Evolutionary conservation across 495 filamentous ascomycete species (phyloP), one percentile per base, ranked within the genome.

Genomic region (Aspergillus sclerotiicarbonarius): DNA sequence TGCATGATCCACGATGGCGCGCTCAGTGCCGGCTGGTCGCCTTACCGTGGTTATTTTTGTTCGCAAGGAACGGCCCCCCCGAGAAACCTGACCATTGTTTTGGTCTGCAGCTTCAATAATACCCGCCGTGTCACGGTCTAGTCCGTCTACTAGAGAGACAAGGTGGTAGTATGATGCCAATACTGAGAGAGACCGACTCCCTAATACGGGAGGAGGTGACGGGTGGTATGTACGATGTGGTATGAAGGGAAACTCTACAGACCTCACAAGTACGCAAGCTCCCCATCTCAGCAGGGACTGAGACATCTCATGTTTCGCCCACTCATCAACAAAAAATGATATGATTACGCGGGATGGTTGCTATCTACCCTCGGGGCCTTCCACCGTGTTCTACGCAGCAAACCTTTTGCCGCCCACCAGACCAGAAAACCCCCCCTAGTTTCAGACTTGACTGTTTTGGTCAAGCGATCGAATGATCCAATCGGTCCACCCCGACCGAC

Each of bases 1-100:
- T 37, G 54, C 32, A 47, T 25, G 25, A 25, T 25, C 25, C 25
- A 25, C 25, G 25, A 25, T 25, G 33, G 33, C 33, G 33, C 13
- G 33, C 33, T 7, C 30, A 20, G 20, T 31, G 41, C 44, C 20
- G 41, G 47, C 33, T 43, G 54, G 53, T 44, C 32, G 48, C 59
- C 43, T 53, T 15, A 8, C 19, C 19, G 45, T 43, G 37, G 50
- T 57, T 62, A 58, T 62, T 62, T 62, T 58, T 62, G 54, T 15
- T 41, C 37, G 1, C 7, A n/a, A 41, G 12, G 37, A 41, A 41
- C 37, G 12, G 15, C 37, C 37, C 35, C 53, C 32, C 47, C 31
- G 21, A 61, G 48, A 32, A 46, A 53, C 53, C 43, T 45, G 30
- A 31, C 53, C 58, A 54, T 25, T 31, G 50, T 25, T 57, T 39